Evolutionary conservation across 768 basidiomycete species (phyloP).

Genomic region (Agaricus subrufescens): DNA sequence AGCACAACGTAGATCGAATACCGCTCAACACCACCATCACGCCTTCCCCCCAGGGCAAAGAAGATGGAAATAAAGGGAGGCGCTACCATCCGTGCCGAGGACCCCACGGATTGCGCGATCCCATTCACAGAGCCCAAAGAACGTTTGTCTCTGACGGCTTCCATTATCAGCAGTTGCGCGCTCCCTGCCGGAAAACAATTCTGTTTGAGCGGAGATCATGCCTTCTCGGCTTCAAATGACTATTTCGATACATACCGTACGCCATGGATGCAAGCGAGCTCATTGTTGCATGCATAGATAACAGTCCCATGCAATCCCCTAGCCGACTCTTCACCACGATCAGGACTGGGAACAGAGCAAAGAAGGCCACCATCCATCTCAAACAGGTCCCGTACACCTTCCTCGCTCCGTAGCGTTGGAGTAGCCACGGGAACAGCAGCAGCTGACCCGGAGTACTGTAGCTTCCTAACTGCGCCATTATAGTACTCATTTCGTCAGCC

Average conservation of each 20-base stretch:
- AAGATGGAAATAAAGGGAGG: constrained; percentile 53
- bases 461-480: constrained; percentile 45
- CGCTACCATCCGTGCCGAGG: constrained; percentile 37
- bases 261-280: constrained; percentile 7
- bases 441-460: constrained; percentile 49
- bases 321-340: background rate
- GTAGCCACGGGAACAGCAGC: constrained; percentile 39
- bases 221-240: no score
- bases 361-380: constrained; percentile 11
- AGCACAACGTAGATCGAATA: constrained; percentile 42
- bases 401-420: constrained; percentile 46
- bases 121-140: constrained; percentile 10
- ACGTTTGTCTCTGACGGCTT: constrained; percentile 17
- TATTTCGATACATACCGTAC: background rate
- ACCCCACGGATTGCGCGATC: constrained; percentile 29
- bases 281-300: constrained; percentile 5
- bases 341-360: constrained; percentile 14
- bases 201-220: background rate
- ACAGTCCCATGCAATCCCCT: background rate
- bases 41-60: constrained; percentile 54
- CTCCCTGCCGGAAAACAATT: constrained; percentile 1
- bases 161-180: constrained; percentile 12
- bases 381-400: constrained; percentile 30
- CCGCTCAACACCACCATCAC: constrained; percentile 36
- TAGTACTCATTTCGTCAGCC: constrained; percentile 49